Base-by-base conservation (phyloP, 208 protist species). In the Leishmania aethiopica region DNA sequence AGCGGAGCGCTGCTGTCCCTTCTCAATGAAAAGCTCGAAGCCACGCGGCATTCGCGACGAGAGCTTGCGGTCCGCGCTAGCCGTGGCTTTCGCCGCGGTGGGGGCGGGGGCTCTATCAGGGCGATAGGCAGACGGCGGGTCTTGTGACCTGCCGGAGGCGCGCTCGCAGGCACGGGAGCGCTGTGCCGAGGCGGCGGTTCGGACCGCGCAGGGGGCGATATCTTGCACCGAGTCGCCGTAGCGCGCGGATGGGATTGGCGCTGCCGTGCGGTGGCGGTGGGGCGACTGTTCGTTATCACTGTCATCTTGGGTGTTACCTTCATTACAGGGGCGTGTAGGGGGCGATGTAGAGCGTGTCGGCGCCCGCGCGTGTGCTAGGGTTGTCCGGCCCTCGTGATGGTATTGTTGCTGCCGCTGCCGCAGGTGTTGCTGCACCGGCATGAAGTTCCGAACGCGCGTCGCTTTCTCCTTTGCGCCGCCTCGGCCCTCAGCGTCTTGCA, bases 21-120 rank as follows among this genome's bases (percentile, higher is more conserved):
- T 81, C 51, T 87, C 85, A 13, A 84, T 78, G 47, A 82, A 94
- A 6, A 37, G 19, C 40, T 89, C 84, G 75, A 90, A 91, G 15
- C 78, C 86, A 5, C 70, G 75, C 66, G 86, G 89, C 13, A 35
- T 10, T 25, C 47, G 17, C 1, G 32, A 0, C 13, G 32, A 35
- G 72, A 32, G 2, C 19, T 15, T 40, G 32, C n/a, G 72, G 42
- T 7, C 19, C 19, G n/a, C 42, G 17, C 17, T 55, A 5, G 28
- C 13, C 2, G 71, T 40, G 2, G 19, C n/a, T 25, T 25, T 51
- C 5, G 15, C 37, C 11, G n/a, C 19, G 0, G 22, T 2, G 28
- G 25, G 7, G 2, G 72, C 32, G 2, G 55, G 2, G 8, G 37
- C 17, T 42, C 10, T 19, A 32, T n/a, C 25, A 37, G 69, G 45